Base-by-base conservation (phyloP, 106 monocot genomes). In the Xerophyta viscosa region DNA sequence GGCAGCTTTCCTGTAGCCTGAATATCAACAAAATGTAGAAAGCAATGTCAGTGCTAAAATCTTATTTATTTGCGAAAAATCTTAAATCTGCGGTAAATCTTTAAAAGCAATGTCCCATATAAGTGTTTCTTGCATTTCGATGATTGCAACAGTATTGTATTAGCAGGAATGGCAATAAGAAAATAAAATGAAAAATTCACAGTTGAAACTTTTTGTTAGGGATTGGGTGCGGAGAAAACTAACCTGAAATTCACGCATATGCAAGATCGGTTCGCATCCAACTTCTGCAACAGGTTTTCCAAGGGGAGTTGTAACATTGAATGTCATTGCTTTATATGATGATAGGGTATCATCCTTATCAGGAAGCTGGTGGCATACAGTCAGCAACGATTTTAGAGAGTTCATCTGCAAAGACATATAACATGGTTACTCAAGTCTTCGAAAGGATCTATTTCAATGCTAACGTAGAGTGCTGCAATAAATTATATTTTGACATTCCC, bases 161-260 rank as follows among this genome's bases (percentile, higher is more conserved):
- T n/a, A n/a, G n/a, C n/a, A n/a, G n/a, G n/a, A n/a, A n/a, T n/a
- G n/a, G n/a, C n/a, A n/a, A n/a, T n/a, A n/a, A n/a, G n/a, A n/a
- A n/a, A n/a, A n/a, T n/a, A n/a, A n/a, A n/a, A n/a, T n/a, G n/a
- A n/a, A n/a, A n/a, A n/a, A n/a, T n/a, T n/a, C n/a, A n/a, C n/a
- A n/a, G n/a, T n/a, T n/a, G n/a, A n/a, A n/a, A n/a, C n/a, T n/a
- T 58, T 24, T 0, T 4, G 7, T 24, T 26, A 22, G 15, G 24
- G 14, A 17, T 14, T 5, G 10, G 33, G 10, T 33, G 33, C 33
- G 10, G 7, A 33, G 33, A 37, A 10, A 27, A 43, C 69, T 41
- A 48, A 98, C 98, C 90, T 98, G 98, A 64, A 98, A 86, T 60
- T 86, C 82, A 39, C 98, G 65, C 98, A 98, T 98, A 61, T 90